Evolutionary conservation across 176 grass and related monocot genomes (phyloP).

Genomic region (Triticum monococcum): DNA sequence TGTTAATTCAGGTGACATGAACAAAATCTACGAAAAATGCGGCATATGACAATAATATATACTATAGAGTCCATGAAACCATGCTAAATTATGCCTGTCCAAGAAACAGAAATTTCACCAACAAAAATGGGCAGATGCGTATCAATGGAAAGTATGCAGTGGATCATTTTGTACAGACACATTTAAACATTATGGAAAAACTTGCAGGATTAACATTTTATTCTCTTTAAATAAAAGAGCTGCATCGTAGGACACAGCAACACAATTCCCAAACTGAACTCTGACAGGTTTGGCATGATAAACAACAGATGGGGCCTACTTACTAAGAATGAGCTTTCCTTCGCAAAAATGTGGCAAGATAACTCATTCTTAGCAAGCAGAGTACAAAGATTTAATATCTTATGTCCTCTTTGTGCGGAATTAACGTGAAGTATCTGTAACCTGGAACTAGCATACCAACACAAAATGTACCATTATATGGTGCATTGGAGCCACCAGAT

Average conservation of each 20-base stretch:
- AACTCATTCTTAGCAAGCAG: neutral
- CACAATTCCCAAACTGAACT: neutral
- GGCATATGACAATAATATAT: neutral
- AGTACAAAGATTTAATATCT: neutral
- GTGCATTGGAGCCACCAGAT: neutral
- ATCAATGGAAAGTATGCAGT: neutral
- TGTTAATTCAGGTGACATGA: neutral
- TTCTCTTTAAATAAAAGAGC: neutral
- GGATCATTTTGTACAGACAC: neutral
- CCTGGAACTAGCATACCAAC: neutral
- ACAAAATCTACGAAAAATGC: conserved; percentile 8
- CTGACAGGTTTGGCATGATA: neutral
- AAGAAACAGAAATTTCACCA: neutral
- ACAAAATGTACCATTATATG: neutral
- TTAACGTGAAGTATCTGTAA: neutral
- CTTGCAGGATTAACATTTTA: conserved; percentile 2
- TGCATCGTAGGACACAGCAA: neutral
- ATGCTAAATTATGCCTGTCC: conserved; percentile 1
- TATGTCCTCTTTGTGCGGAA: neutral
- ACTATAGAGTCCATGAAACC: neutral
- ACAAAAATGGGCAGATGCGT: neutral
- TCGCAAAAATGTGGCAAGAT: neutral
- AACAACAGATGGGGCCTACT: neutral
- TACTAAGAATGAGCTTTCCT: neutral
- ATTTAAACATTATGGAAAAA: conserved; percentile 1